Base-by-base conservation (phyloP, 2,329 filamentous ascomycete genomes). In the Arthrinium puccinioides region DNA sequence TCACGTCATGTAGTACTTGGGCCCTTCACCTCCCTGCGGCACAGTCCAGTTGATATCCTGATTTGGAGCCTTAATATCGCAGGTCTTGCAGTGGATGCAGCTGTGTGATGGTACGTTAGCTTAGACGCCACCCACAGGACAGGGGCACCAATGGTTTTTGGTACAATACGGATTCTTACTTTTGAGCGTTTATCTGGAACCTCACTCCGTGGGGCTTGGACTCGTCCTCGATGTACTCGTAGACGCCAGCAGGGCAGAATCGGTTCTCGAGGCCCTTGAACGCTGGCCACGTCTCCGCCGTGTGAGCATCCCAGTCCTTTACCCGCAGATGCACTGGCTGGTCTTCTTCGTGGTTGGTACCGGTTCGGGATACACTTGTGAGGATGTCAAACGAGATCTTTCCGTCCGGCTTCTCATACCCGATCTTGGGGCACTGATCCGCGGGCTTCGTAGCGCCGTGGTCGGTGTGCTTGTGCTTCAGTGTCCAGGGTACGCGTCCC, bases 11-110 rank as follows among this genome's bases (percentile, higher is more conserved):
- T 80, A 82, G 56, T 83, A 83, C 60, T 83, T 82, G 24, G 79
- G 79, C 1, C 79, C 79, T 51, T 82, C 92, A 36, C 90, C 92
- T 47, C 92, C 89, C 59, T 96, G 88, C 6, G 92, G 92, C 21
- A 92, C 92, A 51, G 87, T 79, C 87, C 87, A 95, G 62, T 95
- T 96, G 64, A 98, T 97, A 57, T 97, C 92, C 67, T 98, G 92
- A 44, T 82, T 78, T 7, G 92, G 92, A 13, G 87, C 90, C 69
- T 98, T 98, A 68, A 98, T 98, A 62, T 98, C 92, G 61, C 92
- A 98, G 11, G 92, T 98, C 75, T 98, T 98, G 74, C 92, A 98
- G 66, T 98, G 92, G 47, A 98, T 94, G 61, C 92, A 98, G 66
- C 89, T 95, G 50, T 27, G 16, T 14, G 27, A 9, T 14, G n/a